phyloP scores from a whole-genome alignment of 2,329 filamentous ascomycete genomes.

The Incumbomyces delicatus region DNA sequence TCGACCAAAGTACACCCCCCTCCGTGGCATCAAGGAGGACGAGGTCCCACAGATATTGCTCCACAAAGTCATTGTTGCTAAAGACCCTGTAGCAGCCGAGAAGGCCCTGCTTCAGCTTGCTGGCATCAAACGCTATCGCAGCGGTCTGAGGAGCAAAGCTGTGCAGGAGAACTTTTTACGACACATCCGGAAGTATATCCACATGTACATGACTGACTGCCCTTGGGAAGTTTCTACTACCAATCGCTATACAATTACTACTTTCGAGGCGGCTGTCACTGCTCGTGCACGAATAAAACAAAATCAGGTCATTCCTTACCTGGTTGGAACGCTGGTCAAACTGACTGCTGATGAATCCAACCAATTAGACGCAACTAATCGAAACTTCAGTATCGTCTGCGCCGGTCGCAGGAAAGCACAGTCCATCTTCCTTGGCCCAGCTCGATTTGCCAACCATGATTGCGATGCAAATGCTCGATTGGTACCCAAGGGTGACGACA shows the following conservation, averaged over 20 bases:
- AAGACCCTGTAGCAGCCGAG: constrained; percentile 62
- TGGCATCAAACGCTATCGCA: constrained; percentile 63
- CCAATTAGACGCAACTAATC: constrained; percentile 67
- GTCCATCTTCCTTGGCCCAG: constrained; percentile 87
- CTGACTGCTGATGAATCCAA: constrained; percentile 88
- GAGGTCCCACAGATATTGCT: constrained; percentile 52
- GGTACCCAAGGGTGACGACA: constrained; percentile 70
- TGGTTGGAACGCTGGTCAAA: constrained; percentile 81
- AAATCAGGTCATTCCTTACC: constrained; percentile 80
- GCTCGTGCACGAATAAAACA: constrained; percentile 69
- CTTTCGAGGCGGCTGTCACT: constrained; percentile 77
- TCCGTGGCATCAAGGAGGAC: constrained; percentile 64
- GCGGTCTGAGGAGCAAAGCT: constrained; percentile 58
- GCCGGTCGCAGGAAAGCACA: constrained; percentile 84
- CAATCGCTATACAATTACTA: constrained; percentile 87
- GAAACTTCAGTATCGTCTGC: constrained; percentile 95
- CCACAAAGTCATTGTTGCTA: constrained; percentile 60
- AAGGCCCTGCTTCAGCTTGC: constrained; percentile 60
- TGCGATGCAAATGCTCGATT: constrained; percentile 86
- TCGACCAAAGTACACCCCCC: constrained; percentile 72
- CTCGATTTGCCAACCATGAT: constrained; percentile 94
- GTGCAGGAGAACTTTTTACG: constrained; percentile 79
- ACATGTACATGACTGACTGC: constrained; percentile 86
- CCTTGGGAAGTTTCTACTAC: constrained; percentile 90
- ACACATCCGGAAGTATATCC: constrained; percentile 82